These are phyloP conservation scores for Annulohypoxylon bovei DNA, from an alignment of 495 filamentous ascomycete species.

Conservation along the genomic window DNA sequence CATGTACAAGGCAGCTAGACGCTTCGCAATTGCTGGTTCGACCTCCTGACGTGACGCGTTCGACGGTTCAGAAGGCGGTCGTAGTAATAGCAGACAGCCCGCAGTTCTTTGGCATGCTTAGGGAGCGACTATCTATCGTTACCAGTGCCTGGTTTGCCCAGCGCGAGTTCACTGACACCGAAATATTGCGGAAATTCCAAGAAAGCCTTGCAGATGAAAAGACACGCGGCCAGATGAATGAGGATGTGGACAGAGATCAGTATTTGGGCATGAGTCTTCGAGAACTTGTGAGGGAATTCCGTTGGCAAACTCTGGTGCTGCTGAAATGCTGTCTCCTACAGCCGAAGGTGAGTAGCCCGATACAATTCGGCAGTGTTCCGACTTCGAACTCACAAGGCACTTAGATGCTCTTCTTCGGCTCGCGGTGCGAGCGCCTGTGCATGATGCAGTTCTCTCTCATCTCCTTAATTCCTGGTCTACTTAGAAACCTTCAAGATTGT, in stretches of 20 bases:
- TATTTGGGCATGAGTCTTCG: conserved; percentile 92
- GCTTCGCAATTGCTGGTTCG: conserved; percentile 77
- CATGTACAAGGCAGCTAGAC: conserved; percentile 92
- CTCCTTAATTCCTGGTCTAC: conserved; percentile 89
- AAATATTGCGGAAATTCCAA: conserved; percentile 79
- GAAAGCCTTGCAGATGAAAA: conserved; percentile 78
- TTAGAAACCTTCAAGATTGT: conserved; percentile 86
- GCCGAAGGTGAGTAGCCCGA: conserved; percentile 75
- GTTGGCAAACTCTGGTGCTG: conserved; percentile 89
- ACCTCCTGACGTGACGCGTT: conserved; percentile 89
- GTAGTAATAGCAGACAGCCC: conserved; percentile 94
- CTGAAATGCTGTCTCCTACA: conserved; percentile 94
- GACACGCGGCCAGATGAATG: conserved; percentile 68
- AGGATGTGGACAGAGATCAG: conserved; percentile 80
- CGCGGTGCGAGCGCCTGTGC: conserved; percentile 91
- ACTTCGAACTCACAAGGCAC: conserved; percentile 7
- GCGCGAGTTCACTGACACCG: conserved; percentile 72
- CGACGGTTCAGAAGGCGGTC: conserved; percentile 98
- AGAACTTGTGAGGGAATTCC: conserved; percentile 93
- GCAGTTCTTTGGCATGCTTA: conserved; percentile 77
- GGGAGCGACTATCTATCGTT: conserved; percentile 86
- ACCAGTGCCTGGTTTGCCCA: conserved; percentile 97
- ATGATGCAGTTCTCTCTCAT: conserved; percentile 98
- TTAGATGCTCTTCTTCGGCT: conserved; percentile 98
- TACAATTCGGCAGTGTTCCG: neutral